phyloP scores from a whole-genome alignment of 192 early-diverging fungal genomes.

The Dissophora globulifera region DNA sequence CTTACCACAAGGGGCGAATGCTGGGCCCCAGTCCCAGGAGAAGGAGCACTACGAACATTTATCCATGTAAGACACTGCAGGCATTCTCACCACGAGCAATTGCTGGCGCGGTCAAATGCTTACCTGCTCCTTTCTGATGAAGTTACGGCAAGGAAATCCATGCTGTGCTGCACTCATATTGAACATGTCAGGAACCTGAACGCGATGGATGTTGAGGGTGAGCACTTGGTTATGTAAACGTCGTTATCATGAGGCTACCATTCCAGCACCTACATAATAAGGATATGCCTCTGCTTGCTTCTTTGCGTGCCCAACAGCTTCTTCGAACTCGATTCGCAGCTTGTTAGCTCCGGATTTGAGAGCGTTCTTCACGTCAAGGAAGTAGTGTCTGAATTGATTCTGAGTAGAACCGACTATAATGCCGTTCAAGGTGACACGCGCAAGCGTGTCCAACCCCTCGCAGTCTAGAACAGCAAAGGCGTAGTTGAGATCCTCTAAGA shows the following conservation, averaged over 20 bases:
- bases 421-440: slow-evolving; percentile 58
- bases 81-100: too few relatives aligned
- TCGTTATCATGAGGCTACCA: too few relatives aligned
- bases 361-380: slow-evolving; percentile 26
- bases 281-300: slow-evolving; percentile 21
- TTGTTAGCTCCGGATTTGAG: slow-evolving; percentile 26
- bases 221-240: too few relatives aligned
- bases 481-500: neutral
- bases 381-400: slow-evolving; percentile 61
- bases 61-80: too few relatives aligned
- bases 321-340: slow-evolving; percentile 46
- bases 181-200: slow-evolving; percentile 48
- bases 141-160: slow-evolving; percentile 40
- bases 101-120: too few relatives aligned
- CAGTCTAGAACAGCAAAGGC: slow-evolving; percentile 38
- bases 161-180: slow-evolving; percentile 48
- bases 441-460: slow-evolving; percentile 64
- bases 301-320: slow-evolving; percentile 39
- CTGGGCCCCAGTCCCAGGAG: slow-evolving; percentile 53
- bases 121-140: slow-evolving; percentile 44
- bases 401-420: slow-evolving; percentile 44
- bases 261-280: slow-evolving; percentile 30
- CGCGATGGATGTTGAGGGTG: too few relatives aligned
- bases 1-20: slow-evolving; percentile 45
- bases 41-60: slow-evolving; percentile 35